Evolutionary conservation across 345 rosid genomes (phyloP), one percentile per base, ranked within the genome.

Genomic region (Hibiscus mutabilis): DNA sequence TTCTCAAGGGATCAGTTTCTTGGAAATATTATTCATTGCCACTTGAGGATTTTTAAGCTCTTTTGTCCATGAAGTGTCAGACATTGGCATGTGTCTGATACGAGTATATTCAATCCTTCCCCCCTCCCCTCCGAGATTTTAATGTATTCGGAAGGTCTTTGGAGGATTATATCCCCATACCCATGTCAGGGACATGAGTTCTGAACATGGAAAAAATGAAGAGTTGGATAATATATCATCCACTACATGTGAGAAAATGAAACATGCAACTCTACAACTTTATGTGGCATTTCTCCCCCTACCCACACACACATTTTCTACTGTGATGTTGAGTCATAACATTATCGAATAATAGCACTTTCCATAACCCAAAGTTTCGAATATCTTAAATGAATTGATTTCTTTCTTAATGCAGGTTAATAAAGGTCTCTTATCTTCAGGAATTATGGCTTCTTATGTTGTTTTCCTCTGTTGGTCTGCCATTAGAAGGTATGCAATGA

Each of bases 391-490:
- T 51, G 55, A 51, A 51, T 16, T n/a, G 55, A 15, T 49, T 49
- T 49, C n/a, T 2, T 49, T 3, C 53, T 6, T 51, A 13, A 47
- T 46, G 47, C 80, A 90, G 97, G 91, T 91, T 57, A 93, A 89
- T 19, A 79, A 86, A 73, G 92, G 94, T 31, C 86, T 89, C 69
- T 72, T 89, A 33, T 93, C 96, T 58, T 86, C 96, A 1, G 92
- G 97, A 71, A 91, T 91, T 44, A 91, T 93, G 97, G 96, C 96
- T 75, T 82, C 87, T 6, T 93, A 93, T 86, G 73, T 93, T 66
- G 92, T 91, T 62, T 93, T 91, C 82, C 82, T 93, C 67, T 93
- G 96, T 77, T 93, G 98, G 98, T 91, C 91, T 77, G 98, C 97
- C 2, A 79, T 93, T 77, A 89, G 98, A 86, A 93, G 98, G 98